These are phyloP conservation scores for Pythium aphanidermatum DNA, from an alignment of 352 stramenopile genomes.

Conservation along the genomic window DNA sequence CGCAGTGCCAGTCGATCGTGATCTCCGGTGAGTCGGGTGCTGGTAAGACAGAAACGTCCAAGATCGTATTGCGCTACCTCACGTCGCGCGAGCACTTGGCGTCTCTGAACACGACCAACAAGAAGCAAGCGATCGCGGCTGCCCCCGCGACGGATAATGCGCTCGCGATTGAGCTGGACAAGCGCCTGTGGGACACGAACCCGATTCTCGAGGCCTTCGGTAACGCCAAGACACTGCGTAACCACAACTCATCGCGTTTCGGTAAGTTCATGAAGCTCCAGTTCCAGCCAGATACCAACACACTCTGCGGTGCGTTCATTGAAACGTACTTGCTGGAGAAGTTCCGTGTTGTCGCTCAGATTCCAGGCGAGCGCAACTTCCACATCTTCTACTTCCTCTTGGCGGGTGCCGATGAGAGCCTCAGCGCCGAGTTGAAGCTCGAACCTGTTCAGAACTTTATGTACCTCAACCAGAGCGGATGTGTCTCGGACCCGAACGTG, in stretches of 20 bases:
- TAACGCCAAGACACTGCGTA: conserved; percentile 85
- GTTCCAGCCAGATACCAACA: conserved; percentile 69
- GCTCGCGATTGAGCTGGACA: conserved; percentile 75
- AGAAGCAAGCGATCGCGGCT: conserved; percentile 15
- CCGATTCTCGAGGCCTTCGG: conserved; percentile 85
- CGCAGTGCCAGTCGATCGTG: conserved; percentile 84
- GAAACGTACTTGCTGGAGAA: conserved; percentile 89
- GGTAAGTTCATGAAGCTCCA: conserved; percentile 90
- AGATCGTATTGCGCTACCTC: conserved; percentile 86
- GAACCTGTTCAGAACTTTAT: conserved; percentile 47
- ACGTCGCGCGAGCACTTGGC: conserved; percentile 73
- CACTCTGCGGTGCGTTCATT: conserved; percentile 73
- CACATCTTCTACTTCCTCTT: conserved; percentile 91
- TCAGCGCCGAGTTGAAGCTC: conserved; percentile 55
- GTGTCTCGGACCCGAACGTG: conserved; percentile 74
- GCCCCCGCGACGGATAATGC: conserved; percentile 37
- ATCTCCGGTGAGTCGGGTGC: conserved; percentile 84
- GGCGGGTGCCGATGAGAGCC: conserved; percentile 54
- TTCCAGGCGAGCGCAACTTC: conserved; percentile 85
- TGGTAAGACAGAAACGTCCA: conserved; percentile 86
- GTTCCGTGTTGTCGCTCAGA: conserved; percentile 85
- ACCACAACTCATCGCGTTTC: conserved; percentile 86
- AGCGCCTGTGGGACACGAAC: conserved; percentile 85
- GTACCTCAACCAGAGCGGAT: conserved; percentile 87
- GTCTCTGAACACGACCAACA: conserved; percentile 25